Base-by-base conservation (phyloP, 768 basidiomycete genomes). In the Auricularia heimuer region DNA sequence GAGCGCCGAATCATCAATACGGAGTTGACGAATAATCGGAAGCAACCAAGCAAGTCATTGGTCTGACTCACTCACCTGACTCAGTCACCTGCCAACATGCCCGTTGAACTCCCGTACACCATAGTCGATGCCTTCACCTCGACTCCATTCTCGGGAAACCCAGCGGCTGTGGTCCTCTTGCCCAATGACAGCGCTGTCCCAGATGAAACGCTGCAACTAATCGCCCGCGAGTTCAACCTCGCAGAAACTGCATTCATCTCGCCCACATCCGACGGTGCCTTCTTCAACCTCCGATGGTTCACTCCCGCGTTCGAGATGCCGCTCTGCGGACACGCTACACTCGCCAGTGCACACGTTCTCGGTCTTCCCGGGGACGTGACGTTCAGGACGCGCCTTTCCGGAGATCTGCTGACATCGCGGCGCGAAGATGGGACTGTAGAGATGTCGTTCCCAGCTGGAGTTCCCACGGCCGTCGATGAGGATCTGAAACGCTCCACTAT, bases 291-390 rank as follows among this genome's bases (percentile, higher is more conserved):
- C n/a, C 63, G 73, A 2, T 75, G 73, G 74, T 75, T 73, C 68
- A 72, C 73, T 1, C 68, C 71, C 1, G 21, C n/a, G 11, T 35
- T 63, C 6, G 74, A 75, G 64, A 64, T 69, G 2, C 62, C 69
- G 1, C 66, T 76, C 8, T 76, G 75, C 62, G 75, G 75, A 18
- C 75, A 76, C 64, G 75, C 72, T 2, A 75, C 75, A 3, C 69
- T 77, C 61, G 75, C 73, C 0, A 65, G 73, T 0, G 71, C 75
- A 0, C 61, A 70, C 24, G 66, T 72, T 35, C 63, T 74, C 51
- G 56, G 18, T 24, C 29, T 60, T 4, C 56, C 56, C 7, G n/a
- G 54, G 18, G 54, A 35, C 12, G 63, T 74, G 21, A n/a, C 58
- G 12, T 73, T 71, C 66, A 37, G 65, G 4, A 68, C 71, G 12